Evolutionary conservation across 1,284 basidiomycete species (phyloP), one percentile per base, ranked within the genome.

Genomic region (Fomitopsis palustris): DNA sequence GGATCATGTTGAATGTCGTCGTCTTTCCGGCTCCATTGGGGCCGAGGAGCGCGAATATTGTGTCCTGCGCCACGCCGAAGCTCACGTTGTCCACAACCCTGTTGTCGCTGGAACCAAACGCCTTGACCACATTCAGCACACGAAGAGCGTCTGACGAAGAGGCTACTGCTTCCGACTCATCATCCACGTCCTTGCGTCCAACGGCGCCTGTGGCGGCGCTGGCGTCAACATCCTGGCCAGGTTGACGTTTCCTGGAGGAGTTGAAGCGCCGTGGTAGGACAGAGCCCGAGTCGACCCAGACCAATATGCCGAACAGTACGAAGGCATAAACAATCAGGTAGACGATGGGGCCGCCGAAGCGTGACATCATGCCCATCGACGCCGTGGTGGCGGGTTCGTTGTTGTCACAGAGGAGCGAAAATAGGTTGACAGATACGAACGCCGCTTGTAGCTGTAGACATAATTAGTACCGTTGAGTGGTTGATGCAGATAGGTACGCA

Each of bases 21-120:
- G 88, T 92, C 73, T 93, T 93, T 0, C 87, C 88, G 2, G 90
- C 91, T 1, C 91, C 91, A 63, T 93, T 93, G 0, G 90, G 90
- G 3, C 91, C 92, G 17, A 93, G 78, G 62, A 93, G 72, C 3
- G 87, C 87, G 62, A 92, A 90, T 2, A 88, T 81, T 1, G 85
- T 86, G 49, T 89, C 81, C 19, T 72, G 72, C 0, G 81, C 74
- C 12, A 93, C 86, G 0, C 84, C 86, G 65, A 93, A 85, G 59
- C 82, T 87, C 42, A 92, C 85, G 62, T 90, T 80, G 66, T 92
- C 85, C 0, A 93, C 88, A 0, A 88, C 89, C 38, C 77, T 82
- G 33, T 83, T 81, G 7, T 58, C 72, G 61, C 65, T 65, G 2
- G 64, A 68, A 6, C 77, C 75, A 61, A 85, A 93, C 2, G 81